These are phyloP conservation scores for Colletotrichum lindemuthianum DNA, from an alignment of 2,329 filamentous ascomycete species.

Conservation along the genomic window DNA sequence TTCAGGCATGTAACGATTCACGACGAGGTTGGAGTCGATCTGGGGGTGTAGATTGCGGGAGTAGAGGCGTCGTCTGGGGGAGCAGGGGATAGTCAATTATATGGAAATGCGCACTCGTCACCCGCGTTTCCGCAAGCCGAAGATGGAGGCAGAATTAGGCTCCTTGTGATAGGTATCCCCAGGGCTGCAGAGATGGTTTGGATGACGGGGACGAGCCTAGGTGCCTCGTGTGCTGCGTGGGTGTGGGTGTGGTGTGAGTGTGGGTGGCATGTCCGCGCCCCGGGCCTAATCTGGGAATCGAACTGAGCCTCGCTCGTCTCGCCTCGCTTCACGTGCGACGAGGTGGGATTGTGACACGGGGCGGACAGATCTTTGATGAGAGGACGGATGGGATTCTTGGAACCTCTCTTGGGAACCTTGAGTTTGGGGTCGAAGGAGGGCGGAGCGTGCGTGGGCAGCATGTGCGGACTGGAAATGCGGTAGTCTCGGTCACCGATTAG, in stretches of 20 bases:
- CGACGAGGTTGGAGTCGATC: background rate
- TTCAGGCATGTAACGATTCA: background rate
- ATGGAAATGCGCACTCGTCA: background rate
- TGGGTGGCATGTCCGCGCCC: background rate
- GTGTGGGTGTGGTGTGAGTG: background rate
- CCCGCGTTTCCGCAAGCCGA: background rate
- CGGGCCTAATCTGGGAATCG: background rate
- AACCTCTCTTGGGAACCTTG: background rate
- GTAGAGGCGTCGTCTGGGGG: background rate
- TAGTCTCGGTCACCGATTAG: background rate
- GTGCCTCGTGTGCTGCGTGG: background rate
- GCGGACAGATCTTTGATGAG: constrained; percentile 2
- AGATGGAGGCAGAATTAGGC: background rate
- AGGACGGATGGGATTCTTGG: constrained; percentile 7
- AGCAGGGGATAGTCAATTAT: background rate
- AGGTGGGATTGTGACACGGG: background rate
- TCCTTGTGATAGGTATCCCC: too few relatives aligned
- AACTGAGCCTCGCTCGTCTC: background rate
- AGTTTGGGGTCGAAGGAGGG: constrained; percentile 7
- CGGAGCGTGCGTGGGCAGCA: too few relatives aligned
- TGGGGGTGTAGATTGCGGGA: background rate
- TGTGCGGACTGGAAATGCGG: background rate
- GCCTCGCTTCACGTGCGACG: background rate
- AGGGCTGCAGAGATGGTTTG: background rate
- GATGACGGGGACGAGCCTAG: background rate